Evolutionary conservation across 257 asterid species (phyloP), one percentile per base, ranked within the genome.

Genomic region (Ballota nigra): DNA sequence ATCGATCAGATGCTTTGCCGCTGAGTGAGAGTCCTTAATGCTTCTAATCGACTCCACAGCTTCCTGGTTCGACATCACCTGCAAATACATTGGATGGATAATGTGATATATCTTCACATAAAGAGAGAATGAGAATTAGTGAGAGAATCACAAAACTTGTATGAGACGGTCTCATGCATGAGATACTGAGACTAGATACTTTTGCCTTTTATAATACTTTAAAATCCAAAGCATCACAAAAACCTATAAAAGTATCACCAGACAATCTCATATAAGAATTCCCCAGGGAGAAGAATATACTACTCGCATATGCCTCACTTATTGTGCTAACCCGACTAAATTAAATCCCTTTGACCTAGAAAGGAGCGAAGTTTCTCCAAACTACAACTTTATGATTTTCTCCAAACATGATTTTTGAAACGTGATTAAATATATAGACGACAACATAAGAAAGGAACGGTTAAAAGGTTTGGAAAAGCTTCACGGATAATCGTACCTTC

Each of bases 51-150:
- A 71, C 16, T 91, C 96, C 18, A 86, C 95, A 1, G 97, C 99
- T 68, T 94, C 97, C 76, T 94, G 95, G 77, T 94, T 94, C 23
- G 97, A 76, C 87, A 94, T 83, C 18, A 94, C 98, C 98, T 93
- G 16, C 65, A 52, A 11, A 10, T 10, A 23, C 2, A 24, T 18
- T 24, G 33, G 3, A 55, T 10, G 55, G 8, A 47, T 13, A 11
- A 40, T 11, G 16, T 41, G 49, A 41, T 16, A 15, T n/a, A n/a
- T n/a, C n/a, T n/a, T n/a, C n/a, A 41, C 1, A 12, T 3, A 12
- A 41, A 2, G 5, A 41, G 5, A 40, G 11, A 40, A 40, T 10
- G 47, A 10, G n/a, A 40, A 10, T 3, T 40, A 10, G 47, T 41
- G 16, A 41, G 4, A 0, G 5, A 3, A 31, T 2, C 3, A 31